These are phyloP conservation scores for Epithele typhae DNA, from an alignment of 768 basidiomycete species.

Conservation along the genomic window DNA sequence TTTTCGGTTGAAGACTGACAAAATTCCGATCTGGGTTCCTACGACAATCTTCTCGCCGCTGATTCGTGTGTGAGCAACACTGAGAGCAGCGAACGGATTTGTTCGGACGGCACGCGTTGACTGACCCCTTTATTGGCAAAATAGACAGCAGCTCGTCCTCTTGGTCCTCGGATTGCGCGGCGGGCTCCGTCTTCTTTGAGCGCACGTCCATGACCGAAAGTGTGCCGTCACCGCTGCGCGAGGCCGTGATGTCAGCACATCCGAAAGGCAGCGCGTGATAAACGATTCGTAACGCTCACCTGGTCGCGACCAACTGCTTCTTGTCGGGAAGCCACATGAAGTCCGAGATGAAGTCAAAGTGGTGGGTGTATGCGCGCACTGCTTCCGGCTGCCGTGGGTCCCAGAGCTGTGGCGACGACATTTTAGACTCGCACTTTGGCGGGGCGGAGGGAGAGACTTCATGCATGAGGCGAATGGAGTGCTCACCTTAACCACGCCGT, in stretches of 20 bases:
- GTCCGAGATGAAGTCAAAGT: slow-evolving; percentile 93
- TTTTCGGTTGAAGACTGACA: slow-evolving; percentile 84
- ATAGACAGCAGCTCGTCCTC: slow-evolving; percentile 91
- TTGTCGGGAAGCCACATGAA: slow-evolving; percentile 77
- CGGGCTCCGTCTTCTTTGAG: slow-evolving; percentile 69
- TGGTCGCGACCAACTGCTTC: slow-evolving; percentile 69
- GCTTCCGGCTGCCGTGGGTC: slow-evolving; percentile 70
- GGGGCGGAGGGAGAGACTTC: neutral
- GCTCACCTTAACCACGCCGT: slow-evolving; percentile 84
- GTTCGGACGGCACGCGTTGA: slow-evolving; percentile 8
- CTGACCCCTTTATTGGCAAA: slow-evolving; percentile 77
- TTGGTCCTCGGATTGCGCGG: slow-evolving; percentile 90
- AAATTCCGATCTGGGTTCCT: slow-evolving; percentile 84
- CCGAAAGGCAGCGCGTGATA: neutral
- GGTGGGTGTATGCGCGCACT: slow-evolving; percentile 71
- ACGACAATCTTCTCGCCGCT: slow-evolving; percentile 82
- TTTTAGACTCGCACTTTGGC: neutral
- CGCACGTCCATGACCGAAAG: slow-evolving; percentile 90
- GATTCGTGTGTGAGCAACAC: neutral
- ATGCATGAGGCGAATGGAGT: no score
- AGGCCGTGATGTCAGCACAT: neutral
- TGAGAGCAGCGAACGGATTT: no score
- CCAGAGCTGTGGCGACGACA: slow-evolving; percentile 72
- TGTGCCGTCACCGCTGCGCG: slow-evolving; percentile 81
- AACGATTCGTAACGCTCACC: slow-evolving; percentile 42